phyloP scores from a whole-genome alignment of 2,329 filamentous ascomycete species.

The Pyricularia sp. region DNA sequence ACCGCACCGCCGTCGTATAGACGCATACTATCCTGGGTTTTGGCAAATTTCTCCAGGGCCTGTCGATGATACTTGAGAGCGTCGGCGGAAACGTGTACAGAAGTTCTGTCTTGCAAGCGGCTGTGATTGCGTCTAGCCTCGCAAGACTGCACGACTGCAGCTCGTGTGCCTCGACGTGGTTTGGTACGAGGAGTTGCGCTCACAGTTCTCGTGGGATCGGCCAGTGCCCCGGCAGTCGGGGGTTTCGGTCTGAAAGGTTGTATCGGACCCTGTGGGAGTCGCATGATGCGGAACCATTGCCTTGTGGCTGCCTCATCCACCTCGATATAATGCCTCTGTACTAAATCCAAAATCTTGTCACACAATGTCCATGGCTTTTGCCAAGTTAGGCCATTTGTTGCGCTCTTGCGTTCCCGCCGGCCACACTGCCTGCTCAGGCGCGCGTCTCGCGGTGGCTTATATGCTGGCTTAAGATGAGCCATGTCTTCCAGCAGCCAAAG shows the following conservation, averaged over 20 bases:
- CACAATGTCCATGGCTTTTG: constrained; percentile 4
- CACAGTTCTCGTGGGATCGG: background rate
- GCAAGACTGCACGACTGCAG: background rate
- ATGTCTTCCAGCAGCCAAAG: background rate
- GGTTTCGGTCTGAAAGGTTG: constrained; percentile 3
- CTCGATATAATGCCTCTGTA: constrained; percentile 16
- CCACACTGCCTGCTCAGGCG: background rate
- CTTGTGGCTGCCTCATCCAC: constrained; percentile 11
- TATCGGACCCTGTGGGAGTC: background rate
- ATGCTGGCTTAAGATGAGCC: background rate
- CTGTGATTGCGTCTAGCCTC: background rate
- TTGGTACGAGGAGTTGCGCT: constrained; percentile 1
- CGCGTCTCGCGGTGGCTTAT: background rate
- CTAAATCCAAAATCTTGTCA: constrained; percentile 13
- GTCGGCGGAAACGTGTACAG: background rate
- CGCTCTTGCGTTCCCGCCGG: background rate
- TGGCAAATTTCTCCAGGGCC: background rate
- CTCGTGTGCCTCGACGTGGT: background rate
- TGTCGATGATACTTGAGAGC: background rate
- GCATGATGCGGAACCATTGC: constrained; percentile 9
- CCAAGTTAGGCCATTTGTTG: background rate
- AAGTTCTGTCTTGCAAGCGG: background rate
- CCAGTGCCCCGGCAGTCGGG: background rate
- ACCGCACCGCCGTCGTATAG: background rate
- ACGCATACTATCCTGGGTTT: background rate